A percentile compares a stretch with the other conserved stretches of the same genome.
These are phyloP conservation scores for Fusarium sp. DNA, from an alignment of 2,329 filamentous ascomycete species.

Conservation along the genomic window DNA sequence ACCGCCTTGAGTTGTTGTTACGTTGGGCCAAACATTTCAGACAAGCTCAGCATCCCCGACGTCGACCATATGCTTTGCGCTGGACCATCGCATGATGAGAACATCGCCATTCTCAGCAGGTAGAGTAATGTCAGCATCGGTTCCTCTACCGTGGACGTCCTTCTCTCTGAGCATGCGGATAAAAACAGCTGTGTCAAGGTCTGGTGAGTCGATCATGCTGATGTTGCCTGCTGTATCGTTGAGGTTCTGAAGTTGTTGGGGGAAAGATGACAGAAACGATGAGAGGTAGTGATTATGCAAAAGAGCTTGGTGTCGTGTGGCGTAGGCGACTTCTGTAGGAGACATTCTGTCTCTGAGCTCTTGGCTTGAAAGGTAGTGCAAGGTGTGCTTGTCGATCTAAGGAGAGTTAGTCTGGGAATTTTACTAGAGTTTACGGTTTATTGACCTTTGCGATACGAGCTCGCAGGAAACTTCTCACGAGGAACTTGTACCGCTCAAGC, in stretches of 20 bases:
- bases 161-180: constrained; percentile 75
- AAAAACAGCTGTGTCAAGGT: constrained; percentile 86
- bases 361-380: constrained; percentile 75
- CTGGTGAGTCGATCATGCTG: constrained; percentile 91
- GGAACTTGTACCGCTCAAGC: constrained; percentile 91
- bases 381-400: constrained; percentile 80
- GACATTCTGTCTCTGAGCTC: constrained; percentile 74
- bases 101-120: constrained; percentile 72
- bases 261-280: constrained; percentile 87
- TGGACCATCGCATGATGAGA: constrained; percentile 78
- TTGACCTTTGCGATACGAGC: constrained; percentile 86
- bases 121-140: constrained; percentile 71
- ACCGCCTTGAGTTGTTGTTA: neutral
- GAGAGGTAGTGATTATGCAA: constrained; percentile 86
- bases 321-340: constrained; percentile 80
- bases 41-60: constrained; percentile 68
- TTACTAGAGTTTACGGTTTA: neutral
- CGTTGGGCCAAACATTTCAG: constrained; percentile 50
- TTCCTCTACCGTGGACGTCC: constrained; percentile 69
- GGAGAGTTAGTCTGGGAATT: constrained; percentile 10
- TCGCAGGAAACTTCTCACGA: constrained; percentile 84
- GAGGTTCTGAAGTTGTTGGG: constrained; percentile 79
- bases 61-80: constrained; percentile 72
- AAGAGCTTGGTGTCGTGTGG: constrained; percentile 85
- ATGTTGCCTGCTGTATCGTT: constrained; percentile 92